Evolutionary conservation across 805 yeast genomes (phyloP), one percentile per base, ranked within the genome.

Genomic region (Lachancea sp.): DNA sequence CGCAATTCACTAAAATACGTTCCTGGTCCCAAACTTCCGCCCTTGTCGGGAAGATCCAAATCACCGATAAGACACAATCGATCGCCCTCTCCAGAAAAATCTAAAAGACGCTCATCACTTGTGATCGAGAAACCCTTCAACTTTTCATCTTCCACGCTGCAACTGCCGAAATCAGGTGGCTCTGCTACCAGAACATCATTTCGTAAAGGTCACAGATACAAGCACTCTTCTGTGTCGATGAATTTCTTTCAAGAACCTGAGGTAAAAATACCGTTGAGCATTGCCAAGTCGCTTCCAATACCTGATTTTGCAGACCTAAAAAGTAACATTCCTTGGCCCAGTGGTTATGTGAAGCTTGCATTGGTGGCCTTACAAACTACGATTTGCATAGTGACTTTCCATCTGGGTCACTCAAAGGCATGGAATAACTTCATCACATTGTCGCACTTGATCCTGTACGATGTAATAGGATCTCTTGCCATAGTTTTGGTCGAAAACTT

Each of bases 201-300:
- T 56, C 81, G 99, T 71, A 80, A 90, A 54, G 99, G 99, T 6
- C 99, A 91, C 65, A 77, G 91, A 54, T 91, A 91, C 62, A 91
- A 91, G 62, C 98, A 91, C 64, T 89, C 97, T 2, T 89, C 96
- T 8, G 96, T 91, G 5, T 88, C 96, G 4, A 85, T 91, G 93
- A 90, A 91, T 63, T 75, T 91, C 61, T 91, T 93, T 62, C 96
- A 87, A 63, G 97, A 91, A 58, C 96, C 97, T 1, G 84, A 89
- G 13, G 78, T 72, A 34, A 72, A 81, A 31, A 81, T 84, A 3
- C 84, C 89, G 0, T 75, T 82, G 52, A 86, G 89, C 15, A 79
- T 89, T 8, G 96, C 96, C 1, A 82, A 77, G 19, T 65, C 77
- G 1, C 58, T 67, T 36, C 75, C 76, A 7, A 67, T 72, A 1